These are phyloP conservation scores for Gynochthodes officinalis DNA, from an alignment of 257 asterid species.

Conservation along the genomic window DNA sequence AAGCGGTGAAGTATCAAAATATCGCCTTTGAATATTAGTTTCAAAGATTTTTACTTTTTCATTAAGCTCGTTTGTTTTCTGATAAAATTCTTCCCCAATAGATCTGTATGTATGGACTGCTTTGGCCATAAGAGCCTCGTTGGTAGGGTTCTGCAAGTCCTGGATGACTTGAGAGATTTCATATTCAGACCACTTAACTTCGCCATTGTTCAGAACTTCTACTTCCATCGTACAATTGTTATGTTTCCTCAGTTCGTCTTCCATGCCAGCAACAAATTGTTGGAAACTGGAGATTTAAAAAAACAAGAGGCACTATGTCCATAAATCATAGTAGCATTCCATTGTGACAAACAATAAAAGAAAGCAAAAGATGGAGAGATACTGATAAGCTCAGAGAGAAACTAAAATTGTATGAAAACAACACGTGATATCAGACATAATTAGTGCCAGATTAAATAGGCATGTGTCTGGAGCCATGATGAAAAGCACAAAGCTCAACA, in stretches of 20 bases:
- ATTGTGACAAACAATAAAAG: background rate
- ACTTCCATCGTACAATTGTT: conserved; percentile 30
- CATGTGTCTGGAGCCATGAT: background rate
- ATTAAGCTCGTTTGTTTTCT: conserved; percentile 54
- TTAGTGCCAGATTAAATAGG: background rate
- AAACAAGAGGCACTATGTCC: conserved; percentile 6
- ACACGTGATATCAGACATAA: background rate
- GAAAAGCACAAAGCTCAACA: background rate
- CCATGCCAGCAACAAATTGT: conserved; percentile 66
- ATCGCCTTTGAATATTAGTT: conserved; percentile 51
- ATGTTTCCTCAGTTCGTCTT: conserved; percentile 56
- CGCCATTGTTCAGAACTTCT: conserved; percentile 35
- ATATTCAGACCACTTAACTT: conserved; percentile 32
- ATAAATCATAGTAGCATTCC: background rate
- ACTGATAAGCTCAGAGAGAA: background rate
- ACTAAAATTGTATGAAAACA: background rate
- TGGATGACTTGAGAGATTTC: conserved; percentile 58
- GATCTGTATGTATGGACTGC: conserved; percentile 61
- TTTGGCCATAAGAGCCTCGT: conserved; percentile 43
- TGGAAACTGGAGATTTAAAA: conserved; percentile 56
- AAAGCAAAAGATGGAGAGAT: background rate
- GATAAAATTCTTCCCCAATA: conserved; percentile 66
- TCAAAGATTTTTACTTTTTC: conserved; percentile 64
- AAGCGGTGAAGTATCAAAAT: conserved; percentile 61
- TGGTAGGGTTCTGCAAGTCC: conserved; percentile 66